Base-by-base conservation (phyloP, 1,284 basidiomycete species). In the Mycena citricolor region DNA sequence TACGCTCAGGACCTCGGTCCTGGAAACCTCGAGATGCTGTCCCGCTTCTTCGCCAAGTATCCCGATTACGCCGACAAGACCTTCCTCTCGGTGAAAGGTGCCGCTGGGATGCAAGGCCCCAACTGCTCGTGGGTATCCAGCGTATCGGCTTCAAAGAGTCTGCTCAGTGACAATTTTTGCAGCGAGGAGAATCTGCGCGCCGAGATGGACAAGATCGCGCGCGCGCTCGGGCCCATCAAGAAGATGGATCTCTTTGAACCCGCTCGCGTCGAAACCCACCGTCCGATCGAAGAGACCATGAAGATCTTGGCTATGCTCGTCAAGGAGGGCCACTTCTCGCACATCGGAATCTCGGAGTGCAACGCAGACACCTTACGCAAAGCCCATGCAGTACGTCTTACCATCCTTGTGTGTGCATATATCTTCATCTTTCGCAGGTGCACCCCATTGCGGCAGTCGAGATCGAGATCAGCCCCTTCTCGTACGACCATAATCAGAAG, bases 331-430 rank as follows among this genome's bases (percentile, higher is more conserved):
- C 75, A 76, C 47, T 62, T 75, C 47, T 66, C 68, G 42, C 68
- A 74, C 54, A 71, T 79, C 21, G 76, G 77, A 2, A 57, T 79
- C 39, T 78, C 74, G 23, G 79, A 81, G 56, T 71, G 67, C 44
- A 68, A 63, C 2, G 72, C 71, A 14, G 65, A 62, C 16, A 76
- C 76, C 0, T 61, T 81, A 5, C 64, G 75, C 30, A 68, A 71
- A 25, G 79, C 76, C 4, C 60, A 71, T 44, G 54, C 58, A 19
- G 67, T 70, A 48, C 39, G 12, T 10, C 35, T 14, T 40, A 14
- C 12, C 23, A 10, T 10, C n/a, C 21, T 37, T 4, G 37, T n/a
- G 7, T n/a, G n/a, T 12, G 23, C 33, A 19, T 34, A n/a, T n/a
- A 21, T 28, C 12, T 5, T 8, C 3, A 19, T 12, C 32, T 23